These are phyloP conservation scores for Amaranthus palmeri DNA, from an alignment of 148 eudicot genomes.

Conservation along the genomic window DNA sequence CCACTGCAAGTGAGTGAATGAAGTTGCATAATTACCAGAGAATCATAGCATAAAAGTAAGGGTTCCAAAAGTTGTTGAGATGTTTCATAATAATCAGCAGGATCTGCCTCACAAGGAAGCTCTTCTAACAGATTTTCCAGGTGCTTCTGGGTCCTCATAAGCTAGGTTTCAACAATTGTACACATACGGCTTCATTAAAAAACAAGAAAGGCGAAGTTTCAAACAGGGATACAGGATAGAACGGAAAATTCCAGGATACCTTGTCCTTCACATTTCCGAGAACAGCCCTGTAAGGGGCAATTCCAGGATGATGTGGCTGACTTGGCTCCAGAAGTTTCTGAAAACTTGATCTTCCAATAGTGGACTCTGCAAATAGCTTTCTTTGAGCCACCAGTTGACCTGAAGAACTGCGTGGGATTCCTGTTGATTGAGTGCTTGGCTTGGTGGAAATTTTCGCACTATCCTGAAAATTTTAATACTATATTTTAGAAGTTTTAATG, in stretches of 20 bases:
- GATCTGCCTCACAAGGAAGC: slow-evolving; percentile 67
- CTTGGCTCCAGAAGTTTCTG: slow-evolving; percentile 90
- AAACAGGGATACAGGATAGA: not conserved
- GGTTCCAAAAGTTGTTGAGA: slow-evolving; percentile 74
- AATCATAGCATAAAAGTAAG: slow-evolving; percentile 73
- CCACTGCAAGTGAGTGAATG: not conserved
- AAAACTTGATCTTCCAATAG: slow-evolving; percentile 68
- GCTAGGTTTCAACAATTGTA: slow-evolving; percentile 35
- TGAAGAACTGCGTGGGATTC: slow-evolving; percentile 31
- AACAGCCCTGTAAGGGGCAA: slow-evolving; percentile 80
- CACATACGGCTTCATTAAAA: not conserved
- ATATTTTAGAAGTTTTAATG: not conserved
- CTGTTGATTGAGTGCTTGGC: slow-evolving; percentile 21
- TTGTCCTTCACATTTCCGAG: slow-evolving; percentile 80
- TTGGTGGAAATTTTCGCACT: slow-evolving; percentile 22
- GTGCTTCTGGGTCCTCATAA: slow-evolving; percentile 63
- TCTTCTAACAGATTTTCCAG: slow-evolving; percentile 79
- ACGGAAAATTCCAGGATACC: slow-evolving; percentile 31
- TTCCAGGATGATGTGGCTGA: slow-evolving; percentile 52
- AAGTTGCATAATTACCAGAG: slow-evolving; percentile 50
- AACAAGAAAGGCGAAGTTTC: not conserved
- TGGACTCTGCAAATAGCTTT: slow-evolving; percentile 66
- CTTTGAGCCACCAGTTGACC: slow-evolving; percentile 50
- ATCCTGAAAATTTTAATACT: slow-evolving; percentile 35
- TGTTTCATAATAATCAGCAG: slow-evolving; percentile 68